Evolutionary conservation across 2,329 filamentous ascomycete species (phyloP).

Genomic region (Talaromyces funiculosus): DNA sequence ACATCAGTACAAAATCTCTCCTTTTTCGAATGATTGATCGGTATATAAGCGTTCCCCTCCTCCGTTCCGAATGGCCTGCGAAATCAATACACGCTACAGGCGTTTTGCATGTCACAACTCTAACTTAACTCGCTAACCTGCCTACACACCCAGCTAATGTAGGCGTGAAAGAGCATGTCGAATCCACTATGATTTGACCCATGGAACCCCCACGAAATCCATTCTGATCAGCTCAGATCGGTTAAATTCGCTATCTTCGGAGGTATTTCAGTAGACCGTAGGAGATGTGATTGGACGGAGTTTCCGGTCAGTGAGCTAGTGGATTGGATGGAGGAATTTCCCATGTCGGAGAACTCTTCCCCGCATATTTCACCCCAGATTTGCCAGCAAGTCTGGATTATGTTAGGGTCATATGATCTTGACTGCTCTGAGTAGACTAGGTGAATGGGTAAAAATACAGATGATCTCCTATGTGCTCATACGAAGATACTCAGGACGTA

Average conservation of each 20-base stretch:
- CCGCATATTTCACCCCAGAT: not conserved
- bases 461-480: not conserved
- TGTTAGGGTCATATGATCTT: not conserved
- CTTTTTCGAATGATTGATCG: not conserved
- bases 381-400: not conserved
- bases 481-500: not conserved
- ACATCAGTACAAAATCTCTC: not conserved
- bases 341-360: not conserved
- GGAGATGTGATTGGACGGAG: not conserved
- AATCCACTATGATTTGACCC: not conserved
- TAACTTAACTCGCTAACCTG: not conserved
- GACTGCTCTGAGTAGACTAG: not conserved
- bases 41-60: not conserved
- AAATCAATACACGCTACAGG: not conserved
- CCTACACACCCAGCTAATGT: too few relatives aligned
- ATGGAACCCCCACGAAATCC: not conserved
- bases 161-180: not conserved
- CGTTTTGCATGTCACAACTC: not conserved
- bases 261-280: too few relatives aligned
- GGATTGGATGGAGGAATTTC: not conserved
- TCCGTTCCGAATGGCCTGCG: not conserved
- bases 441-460: not conserved
- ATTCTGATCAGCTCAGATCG: not conserved
- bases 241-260: not conserved
- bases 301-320: not conserved